These are phyloP conservation scores for Gomphus bonarii DNA, from an alignment of 1,284 basidiomycete genomes.

Conservation along the genomic window DNA sequence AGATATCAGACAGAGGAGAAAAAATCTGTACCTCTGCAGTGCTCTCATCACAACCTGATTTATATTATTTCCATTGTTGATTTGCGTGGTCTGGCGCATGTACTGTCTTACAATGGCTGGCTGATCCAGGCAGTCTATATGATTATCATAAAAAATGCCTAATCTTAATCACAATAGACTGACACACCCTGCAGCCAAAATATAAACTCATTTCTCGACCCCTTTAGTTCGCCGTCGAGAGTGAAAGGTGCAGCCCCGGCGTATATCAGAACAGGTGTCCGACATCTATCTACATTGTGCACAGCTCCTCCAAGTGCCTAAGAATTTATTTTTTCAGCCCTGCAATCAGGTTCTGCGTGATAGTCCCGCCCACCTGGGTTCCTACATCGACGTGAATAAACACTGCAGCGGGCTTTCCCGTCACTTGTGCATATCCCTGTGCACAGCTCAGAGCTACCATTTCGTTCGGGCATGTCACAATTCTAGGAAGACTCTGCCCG, in stretches of 20 bases:
- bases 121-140: conserved; percentile 55
- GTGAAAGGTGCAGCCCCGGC: conserved; percentile 58
- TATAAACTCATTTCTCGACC: conserved; percentile 63
- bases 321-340: no score
- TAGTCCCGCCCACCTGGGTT: conserved; percentile 42
- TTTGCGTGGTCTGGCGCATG: conserved; percentile 55
- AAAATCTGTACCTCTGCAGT: conserved; percentile 42
- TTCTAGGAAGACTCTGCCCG: conserved; percentile 29
- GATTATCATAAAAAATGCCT: background rate
- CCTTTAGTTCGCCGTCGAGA: conserved; percentile 41
- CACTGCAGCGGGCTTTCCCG: conserved; percentile 55
- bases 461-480: conserved; percentile 64
- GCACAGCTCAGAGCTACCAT: conserved; percentile 66
- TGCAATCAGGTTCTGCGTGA: no score
- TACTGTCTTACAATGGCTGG: conserved; percentile 58
- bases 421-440: conserved; percentile 58
- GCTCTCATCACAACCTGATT: conserved; percentile 42
- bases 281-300: conserved; percentile 55
- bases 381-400: conserved; percentile 68
- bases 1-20: background rate
- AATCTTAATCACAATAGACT: background rate
- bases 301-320: conserved; percentile 61
- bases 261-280: conserved; percentile 59
- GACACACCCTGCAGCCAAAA: conserved; percentile 55
- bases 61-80: conserved; percentile 41